These are phyloP conservation scores for Moringa oleifera DNA, from an alignment of 345 rosid species.

Conservation along the genomic window DNA sequence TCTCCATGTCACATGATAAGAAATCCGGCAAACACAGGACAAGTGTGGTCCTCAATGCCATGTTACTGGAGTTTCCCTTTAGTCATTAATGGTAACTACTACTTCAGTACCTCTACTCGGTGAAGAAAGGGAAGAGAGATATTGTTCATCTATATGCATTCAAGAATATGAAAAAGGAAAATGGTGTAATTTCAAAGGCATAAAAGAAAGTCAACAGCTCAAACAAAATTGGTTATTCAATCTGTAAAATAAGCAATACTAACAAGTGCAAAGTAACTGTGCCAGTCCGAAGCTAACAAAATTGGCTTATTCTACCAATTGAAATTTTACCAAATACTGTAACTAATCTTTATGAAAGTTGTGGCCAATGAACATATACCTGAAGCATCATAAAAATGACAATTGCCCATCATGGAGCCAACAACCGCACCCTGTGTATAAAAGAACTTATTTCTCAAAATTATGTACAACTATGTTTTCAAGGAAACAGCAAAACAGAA, in stretches of 20 bases:
- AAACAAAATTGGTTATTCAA: neutral
- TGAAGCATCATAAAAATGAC: conserved; percentile 34
- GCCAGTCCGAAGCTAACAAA: neutral
- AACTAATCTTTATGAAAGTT: neutral
- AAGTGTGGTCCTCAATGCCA: neutral
- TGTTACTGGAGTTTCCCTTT: neutral
- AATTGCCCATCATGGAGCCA: conserved; percentile 34
- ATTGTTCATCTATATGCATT: neutral
- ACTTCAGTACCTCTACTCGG: neutral
- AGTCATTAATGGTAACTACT: neutral
- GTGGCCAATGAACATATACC: conserved; percentile 17
- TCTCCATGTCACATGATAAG: neutral
- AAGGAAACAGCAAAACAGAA: neutral
- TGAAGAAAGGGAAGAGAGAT: no score
- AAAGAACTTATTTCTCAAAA: neutral
- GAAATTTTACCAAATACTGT: neutral
- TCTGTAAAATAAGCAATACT: neutral
- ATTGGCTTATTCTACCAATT: neutral
- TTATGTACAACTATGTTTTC: neutral
- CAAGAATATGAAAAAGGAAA: neutral
- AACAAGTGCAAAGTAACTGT: neutral
- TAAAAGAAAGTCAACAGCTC: neutral
- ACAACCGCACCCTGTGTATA: conserved; percentile 27
- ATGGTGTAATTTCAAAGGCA: neutral
- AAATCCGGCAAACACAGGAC: neutral